Evolutionary conservation across 139 green algal species (phyloP).

Genomic region (Chlorella sp.): DNA sequence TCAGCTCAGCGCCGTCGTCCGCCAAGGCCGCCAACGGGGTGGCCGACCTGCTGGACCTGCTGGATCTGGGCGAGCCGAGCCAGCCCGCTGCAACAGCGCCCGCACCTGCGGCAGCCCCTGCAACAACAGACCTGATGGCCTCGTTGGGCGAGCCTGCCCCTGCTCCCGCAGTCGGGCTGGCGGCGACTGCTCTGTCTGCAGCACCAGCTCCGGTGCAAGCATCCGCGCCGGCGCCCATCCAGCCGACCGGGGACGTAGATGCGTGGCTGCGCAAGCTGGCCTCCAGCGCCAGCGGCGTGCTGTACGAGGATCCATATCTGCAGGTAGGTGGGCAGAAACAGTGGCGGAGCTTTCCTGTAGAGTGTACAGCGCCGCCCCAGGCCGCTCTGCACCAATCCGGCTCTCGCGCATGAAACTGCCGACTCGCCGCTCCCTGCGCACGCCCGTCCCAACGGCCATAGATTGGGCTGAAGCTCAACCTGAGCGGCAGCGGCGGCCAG

Average conservation of each 20-base stretch:
- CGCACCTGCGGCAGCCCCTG: background rate
- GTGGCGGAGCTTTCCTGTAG: too few relatives aligned
- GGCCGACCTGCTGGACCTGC: conserved; percentile 22
- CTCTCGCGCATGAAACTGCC: too few relatives aligned
- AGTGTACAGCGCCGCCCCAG: too few relatives aligned
- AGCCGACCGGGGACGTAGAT: conserved; percentile 55
- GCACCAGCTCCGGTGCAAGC: background rate
- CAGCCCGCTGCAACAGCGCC: conserved; percentile 4
- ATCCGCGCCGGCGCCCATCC: conserved; percentile 31
- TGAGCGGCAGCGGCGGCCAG: conserved; percentile 49
- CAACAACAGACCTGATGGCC: conserved; percentile 32
- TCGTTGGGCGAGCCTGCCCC: conserved; percentile 2
- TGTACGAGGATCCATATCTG: conserved; percentile 95
- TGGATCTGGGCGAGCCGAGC: conserved; percentile 1
- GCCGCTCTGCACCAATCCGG: too few relatives aligned
- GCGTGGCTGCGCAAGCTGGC: conserved; percentile 70
- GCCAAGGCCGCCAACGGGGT: background rate
- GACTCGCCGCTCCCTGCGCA: too few relatives aligned
- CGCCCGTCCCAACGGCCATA: too few relatives aligned
- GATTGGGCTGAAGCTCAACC: conserved; percentile 85
- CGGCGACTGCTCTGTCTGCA: background rate
- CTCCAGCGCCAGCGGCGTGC: conserved; percentile 67
- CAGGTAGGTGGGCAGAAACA: conserved; percentile 58
- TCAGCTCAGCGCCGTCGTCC: conserved; percentile 4
- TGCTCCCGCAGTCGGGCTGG: background rate